Conservation (phyloP, 306 rosid genomes). For the Betula pendula region DNA sequence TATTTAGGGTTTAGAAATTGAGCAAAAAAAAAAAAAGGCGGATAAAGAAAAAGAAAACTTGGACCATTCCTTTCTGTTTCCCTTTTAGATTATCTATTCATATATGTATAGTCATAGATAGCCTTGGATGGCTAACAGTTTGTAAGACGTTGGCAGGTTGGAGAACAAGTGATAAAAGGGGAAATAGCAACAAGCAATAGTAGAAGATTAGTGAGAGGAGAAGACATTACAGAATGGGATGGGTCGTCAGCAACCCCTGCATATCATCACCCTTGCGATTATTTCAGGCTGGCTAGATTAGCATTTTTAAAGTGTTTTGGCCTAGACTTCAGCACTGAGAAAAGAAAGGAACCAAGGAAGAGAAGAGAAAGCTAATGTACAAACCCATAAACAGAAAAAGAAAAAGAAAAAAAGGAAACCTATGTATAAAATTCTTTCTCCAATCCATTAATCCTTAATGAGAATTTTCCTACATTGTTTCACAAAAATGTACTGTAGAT, state of each 20-base stretch:
- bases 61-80: too few species aligned
- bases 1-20: too few species aligned
- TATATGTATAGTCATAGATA: not conserved
- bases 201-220: slow-evolving; percentile 41
- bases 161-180: slow-evolving; percentile 38
- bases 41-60: too few species aligned
- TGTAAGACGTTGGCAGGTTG: slow-evolving; percentile 46
- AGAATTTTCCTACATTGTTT: not conserved
- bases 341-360: slow-evolving; percentile 25
- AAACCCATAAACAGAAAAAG: not conserved
- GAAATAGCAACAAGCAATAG: slow-evolving; percentile 50
- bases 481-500: too few species aligned
- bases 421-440: not conserved
- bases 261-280: slow-evolving; percentile 61
- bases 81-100: too few species aligned
- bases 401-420: too few species aligned
- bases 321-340: slow-evolving; percentile 51
- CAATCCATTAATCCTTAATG: not conserved
- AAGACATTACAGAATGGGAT: slow-evolving; percentile 45
- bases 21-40: too few species aligned
- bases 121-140: too few species aligned
- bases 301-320: slow-evolving; percentile 91
- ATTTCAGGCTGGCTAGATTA: slow-evolving; percentile 58
- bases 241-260: slow-evolving; percentile 28
- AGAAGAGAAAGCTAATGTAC: slow-evolving; percentile 36